phyloP scores from a whole-genome alignment of 1,284 basidiomycete species.

The Cerioporus squamosus region DNA sequence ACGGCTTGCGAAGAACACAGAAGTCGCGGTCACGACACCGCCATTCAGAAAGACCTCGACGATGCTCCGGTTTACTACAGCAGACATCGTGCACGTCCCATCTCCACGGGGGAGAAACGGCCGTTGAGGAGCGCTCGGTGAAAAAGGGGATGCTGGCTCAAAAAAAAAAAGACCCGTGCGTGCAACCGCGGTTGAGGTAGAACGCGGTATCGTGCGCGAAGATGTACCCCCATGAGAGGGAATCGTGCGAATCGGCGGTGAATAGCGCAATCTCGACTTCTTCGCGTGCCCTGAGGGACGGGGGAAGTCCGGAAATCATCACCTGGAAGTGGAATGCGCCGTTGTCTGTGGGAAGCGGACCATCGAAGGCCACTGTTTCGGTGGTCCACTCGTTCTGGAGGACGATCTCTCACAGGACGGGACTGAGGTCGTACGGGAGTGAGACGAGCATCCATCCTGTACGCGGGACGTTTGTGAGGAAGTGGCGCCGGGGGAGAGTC shows the following conservation, averaged over 20 bases:
- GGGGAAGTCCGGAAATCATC: conserved; percentile 3
- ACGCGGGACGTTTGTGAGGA: conserved; percentile 11
- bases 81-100: conserved; percentile 14
- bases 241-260: conserved; percentile 16
- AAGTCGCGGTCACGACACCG: conserved; percentile 17
- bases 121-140: conserved; percentile 13
- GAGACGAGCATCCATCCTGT: conserved; percentile 16
- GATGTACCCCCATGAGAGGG: conserved; percentile 11
- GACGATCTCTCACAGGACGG: conserved; percentile 10
- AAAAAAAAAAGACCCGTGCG: conserved; percentile 17
- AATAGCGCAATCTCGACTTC: conserved; percentile 14
- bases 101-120: conserved; percentile 6
- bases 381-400: not conserved
- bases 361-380: no score
- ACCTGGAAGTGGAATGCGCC: conserved; percentile 16
- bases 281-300: not conserved
- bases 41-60: conserved; percentile 20
- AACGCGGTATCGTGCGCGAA: conserved; percentile 10
- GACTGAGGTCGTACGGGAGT: conserved; percentile 10
- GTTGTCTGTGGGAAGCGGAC: conserved; percentile 9
- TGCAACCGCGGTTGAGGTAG: conserved; percentile 17
- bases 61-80: conserved; percentile 18
- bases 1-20: conserved; percentile 14
- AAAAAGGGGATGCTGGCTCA: conserved; percentile 16
- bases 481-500: conserved; percentile 16